Base-by-base conservation (phyloP, 1,284 basidiomycete genomes). In the Puccinia triticina region DNA sequence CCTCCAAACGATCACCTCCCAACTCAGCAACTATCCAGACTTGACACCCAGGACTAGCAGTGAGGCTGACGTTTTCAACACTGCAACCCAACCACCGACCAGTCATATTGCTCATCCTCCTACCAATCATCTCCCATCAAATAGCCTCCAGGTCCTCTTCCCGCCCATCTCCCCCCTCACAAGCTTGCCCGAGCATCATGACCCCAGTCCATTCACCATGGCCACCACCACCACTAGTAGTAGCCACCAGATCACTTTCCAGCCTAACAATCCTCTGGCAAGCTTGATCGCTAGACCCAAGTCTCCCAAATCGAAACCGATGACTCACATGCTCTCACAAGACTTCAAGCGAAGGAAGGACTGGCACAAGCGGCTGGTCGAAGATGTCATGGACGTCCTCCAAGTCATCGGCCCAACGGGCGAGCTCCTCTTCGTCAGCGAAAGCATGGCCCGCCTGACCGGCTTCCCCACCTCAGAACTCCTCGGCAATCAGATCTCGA, bases 331-430 rank as follows among this genome's bases (percentile, higher is more conserved):
- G 29, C 76, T 67, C 32, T 37, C 77, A 46, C 77, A 80, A 48
- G 77, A 80, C 55, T 80, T 80, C 23, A 57, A 18, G 11, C 34
- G 43, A 26, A 23, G 77, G 46, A 80, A 80, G 26, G 77, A 67
- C 46, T 80, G 77, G 77, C 48, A 66, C 0, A 71, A 80, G 34
- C 55, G 32, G 29, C 32, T 80, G 48, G 46, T 80, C 18, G 67
- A 80, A 57, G 77, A 80, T 46, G 26, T 80, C 14, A 61, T 34
- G 46, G 77, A 80, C 37, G 66, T 80, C 21, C 37, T 55, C 4
- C 66, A 69, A 21, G 23, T 77, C 10, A 53, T 78, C 46, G 29
- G 18, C 26, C 66, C 64, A 32, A 57, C 67, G 3, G 43, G 50
- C 21, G 46, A 53, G n/a, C 32, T 80, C 34, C 48, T 71, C 3